Percentiles rank a stretch among this genome's conserved stretches.
Conservation (phyloP, 139 green algal genomes). For the Chlamydomonas incerta region DNA sequence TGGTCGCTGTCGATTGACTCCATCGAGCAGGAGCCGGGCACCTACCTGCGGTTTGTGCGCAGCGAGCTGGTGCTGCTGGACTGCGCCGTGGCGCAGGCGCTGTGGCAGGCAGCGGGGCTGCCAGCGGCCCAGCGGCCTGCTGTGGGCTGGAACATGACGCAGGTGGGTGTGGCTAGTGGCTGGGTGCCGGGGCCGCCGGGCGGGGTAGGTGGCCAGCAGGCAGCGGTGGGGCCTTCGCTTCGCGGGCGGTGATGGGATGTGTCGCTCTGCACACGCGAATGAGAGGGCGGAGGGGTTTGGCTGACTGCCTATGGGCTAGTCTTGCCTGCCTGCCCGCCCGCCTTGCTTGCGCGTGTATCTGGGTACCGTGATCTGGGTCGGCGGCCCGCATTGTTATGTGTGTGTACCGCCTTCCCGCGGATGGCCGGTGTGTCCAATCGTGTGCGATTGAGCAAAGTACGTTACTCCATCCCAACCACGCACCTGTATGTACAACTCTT, state of each 20-base stretch:
- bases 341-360: no score
- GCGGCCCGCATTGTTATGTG: neutral
- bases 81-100: neutral
- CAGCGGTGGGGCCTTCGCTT: no score
- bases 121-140: neutral
- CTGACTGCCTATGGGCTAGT: no score
- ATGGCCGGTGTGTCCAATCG: neutral
- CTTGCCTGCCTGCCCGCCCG: no score
- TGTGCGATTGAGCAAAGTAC: neutral
- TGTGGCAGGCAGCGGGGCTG: neutral
- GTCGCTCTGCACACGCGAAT: no score
- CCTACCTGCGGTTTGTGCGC: neutral
- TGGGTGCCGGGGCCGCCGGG: no score
- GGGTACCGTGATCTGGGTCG: neutral
- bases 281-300: no score
- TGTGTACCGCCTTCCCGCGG: neutral
- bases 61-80: conserved; percentile 17
- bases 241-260: no score
- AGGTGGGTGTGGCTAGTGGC: neutral
- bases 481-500: neutral
- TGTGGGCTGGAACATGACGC: neutral
- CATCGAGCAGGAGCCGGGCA: neutral
- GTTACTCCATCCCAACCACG: no score
- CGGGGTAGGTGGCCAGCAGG: no score
- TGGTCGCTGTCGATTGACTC: conserved; percentile 18